Evolutionary conservation across 768 basidiomycete species (phyloP).

Genomic region (Chalciporus chontae): DNA sequence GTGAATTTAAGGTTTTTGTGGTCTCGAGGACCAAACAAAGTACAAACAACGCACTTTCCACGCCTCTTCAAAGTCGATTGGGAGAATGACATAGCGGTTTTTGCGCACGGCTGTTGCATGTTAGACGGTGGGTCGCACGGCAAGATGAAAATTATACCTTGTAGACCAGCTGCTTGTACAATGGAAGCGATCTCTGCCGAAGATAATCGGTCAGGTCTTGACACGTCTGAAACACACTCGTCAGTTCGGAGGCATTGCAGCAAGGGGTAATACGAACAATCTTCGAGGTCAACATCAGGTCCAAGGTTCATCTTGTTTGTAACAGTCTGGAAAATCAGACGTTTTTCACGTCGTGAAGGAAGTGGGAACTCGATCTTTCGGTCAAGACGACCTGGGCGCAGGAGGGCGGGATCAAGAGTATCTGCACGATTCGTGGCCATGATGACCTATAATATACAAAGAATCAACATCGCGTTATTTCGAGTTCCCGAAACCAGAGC

Average conservation of each 20-base stretch:
- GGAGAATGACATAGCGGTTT: conserved; percentile 96
- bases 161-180: conserved; percentile 94
- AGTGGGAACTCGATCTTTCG: conserved; percentile 98
- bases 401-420: conserved; percentile 94
- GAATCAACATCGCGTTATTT: background rate
- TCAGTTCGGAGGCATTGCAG: conserved; percentile 14
- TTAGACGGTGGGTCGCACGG: conserved; percentile 1
- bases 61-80: conserved; percentile 97
- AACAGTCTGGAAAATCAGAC: conserved; percentile 96
- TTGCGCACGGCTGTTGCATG: conserved; percentile 79
- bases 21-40: conserved; percentile 37
- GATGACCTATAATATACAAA: conserved; percentile 65
- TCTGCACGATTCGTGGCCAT: conserved; percentile 99
- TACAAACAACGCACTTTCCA: conserved; percentile 89
- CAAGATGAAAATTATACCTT: conserved; percentile 50
- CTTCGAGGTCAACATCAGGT: conserved; percentile 96
- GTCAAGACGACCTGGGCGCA: conserved; percentile 96
- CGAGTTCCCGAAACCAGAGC: background rate
- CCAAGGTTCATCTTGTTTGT: conserved; percentile 97
- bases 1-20: conserved; percentile 31
- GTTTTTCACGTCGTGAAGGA: conserved; percentile 91
- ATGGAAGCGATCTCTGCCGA: conserved; percentile 95
- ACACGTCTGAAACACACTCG: conserved; percentile 64
- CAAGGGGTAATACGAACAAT: conserved; percentile 61
- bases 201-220: conserved; percentile 91